phyloP scores from a whole-genome alignment of 2,329 filamentous ascomycete species.

The Colletotrichum graminicola region DNA sequence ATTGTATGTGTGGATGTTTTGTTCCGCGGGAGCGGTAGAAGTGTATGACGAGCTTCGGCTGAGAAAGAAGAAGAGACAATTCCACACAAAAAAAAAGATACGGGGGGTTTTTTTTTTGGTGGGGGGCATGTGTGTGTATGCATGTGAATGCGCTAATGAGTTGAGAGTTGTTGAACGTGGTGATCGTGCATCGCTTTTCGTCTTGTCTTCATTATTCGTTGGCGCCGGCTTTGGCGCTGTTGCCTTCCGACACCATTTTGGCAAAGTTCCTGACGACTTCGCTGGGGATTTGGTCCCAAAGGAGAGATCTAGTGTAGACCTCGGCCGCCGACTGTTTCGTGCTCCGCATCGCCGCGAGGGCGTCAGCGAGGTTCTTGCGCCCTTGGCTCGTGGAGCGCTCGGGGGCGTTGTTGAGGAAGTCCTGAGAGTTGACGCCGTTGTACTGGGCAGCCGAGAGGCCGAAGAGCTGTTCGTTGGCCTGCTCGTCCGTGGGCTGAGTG shows the following conservation, averaged over 20 bases:
- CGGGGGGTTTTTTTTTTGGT: conserved; percentile 5
- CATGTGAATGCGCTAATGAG: conserved; percentile 22
- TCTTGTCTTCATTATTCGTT: conserved; percentile 52
- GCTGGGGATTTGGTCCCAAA: conserved; percentile 93
- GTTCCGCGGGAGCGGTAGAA: conserved; percentile 50
- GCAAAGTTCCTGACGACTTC: conserved; percentile 95
- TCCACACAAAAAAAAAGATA: conserved; percentile 27
- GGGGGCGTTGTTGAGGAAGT: conserved; percentile 73
- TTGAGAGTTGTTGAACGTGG: conserved; percentile 38
- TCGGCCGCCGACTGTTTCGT: conserved; percentile 83
- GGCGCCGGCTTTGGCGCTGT: conserved; percentile 57
- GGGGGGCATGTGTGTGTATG: too few species aligned
- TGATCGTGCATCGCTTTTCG: conserved; percentile 37
- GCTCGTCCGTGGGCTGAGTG: conserved; percentile 82
- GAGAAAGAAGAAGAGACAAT: conserved; percentile 36
- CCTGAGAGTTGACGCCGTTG: conserved; percentile 82
- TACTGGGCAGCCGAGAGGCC: conserved; percentile 89
- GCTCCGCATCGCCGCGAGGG: conserved; percentile 82
- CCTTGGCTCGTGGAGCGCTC: conserved; percentile 70
- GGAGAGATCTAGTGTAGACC: conserved; percentile 90
- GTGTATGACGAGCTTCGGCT: conserved; percentile 45
- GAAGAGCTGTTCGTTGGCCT: conserved; percentile 90
- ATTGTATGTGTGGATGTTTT: conserved; percentile 50
- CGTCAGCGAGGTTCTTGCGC: conserved; percentile 82
- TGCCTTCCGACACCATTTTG: conserved; percentile 86